phyloP scores from a whole-genome alignment of 2,329 filamentous ascomycete species.

The Colletotrichum filicis region DNA sequence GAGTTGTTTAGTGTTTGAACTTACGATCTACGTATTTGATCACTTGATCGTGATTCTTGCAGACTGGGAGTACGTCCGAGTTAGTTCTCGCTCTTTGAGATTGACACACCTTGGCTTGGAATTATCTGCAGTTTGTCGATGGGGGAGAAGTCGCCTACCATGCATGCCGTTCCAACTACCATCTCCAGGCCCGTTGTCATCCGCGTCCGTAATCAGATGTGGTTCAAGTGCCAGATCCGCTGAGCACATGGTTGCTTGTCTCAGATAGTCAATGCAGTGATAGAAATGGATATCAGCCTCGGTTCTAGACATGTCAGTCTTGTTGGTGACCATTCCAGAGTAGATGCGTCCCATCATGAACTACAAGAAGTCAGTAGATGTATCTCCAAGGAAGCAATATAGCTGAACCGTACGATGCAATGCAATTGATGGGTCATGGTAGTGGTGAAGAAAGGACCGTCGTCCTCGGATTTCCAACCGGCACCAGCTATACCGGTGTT shows the following conservation, averaged over 20 bases:
- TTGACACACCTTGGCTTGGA: neutral
- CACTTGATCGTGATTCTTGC: constrained; percentile 50
- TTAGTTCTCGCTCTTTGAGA: neutral
- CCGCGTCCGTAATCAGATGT: constrained; percentile 48
- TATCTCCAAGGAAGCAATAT: neutral
- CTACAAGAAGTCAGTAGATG: constrained; percentile 23
- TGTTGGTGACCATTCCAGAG: constrained; percentile 38
- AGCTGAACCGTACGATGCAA: constrained; percentile 46
- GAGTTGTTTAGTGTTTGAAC: neutral
- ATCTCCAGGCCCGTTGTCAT: constrained; percentile 47
- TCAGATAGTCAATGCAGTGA: constrained; percentile 55
- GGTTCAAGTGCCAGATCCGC: constrained; percentile 50
- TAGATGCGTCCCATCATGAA: constrained; percentile 50
- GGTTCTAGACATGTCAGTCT: constrained; percentile 36
- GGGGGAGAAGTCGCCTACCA: constrained; percentile 39
- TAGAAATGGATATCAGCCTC: constrained; percentile 49
- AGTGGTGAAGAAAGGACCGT: constrained; percentile 52
- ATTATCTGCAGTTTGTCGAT: neutral
- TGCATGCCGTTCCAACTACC: constrained; percentile 55
- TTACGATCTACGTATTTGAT: constrained; percentile 48
- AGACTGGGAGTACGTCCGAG: constrained; percentile 40
- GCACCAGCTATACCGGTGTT: constrained; percentile 42
- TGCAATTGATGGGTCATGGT: constrained; percentile 54
- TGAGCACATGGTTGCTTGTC: constrained; percentile 52
- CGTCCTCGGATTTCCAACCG: constrained; percentile 45